Conservation (phyloP, 2,329 filamentous ascomycete genomes). For the Stagonosporopsis cucurbitacearum region DNA sequence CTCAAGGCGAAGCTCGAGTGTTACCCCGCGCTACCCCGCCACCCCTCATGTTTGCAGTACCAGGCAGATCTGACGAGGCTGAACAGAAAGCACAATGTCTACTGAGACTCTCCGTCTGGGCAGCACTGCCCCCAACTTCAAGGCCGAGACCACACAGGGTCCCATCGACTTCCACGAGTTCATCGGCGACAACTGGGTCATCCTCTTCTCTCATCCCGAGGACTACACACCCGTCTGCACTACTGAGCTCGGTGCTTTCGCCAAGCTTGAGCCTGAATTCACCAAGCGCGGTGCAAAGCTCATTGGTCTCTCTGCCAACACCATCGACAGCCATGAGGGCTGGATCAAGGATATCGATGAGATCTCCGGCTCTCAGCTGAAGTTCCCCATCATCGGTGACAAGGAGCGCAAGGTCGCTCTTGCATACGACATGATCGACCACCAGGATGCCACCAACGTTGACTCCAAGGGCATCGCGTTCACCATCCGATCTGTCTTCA, state of each 20-base stretch:
- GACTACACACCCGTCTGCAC: constrained; percentile 67
- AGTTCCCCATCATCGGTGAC: constrained; percentile 62
- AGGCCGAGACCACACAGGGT: constrained; percentile 70
- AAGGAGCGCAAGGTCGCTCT: constrained; percentile 61
- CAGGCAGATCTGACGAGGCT: constrained; percentile 28
- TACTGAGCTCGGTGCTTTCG: constrained; percentile 68
- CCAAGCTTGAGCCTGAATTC: constrained; percentile 69
- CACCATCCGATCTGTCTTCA: constrained; percentile 69
- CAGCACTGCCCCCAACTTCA: constrained; percentile 71
- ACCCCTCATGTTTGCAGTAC: constrained; percentile 41
- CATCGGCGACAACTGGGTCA: constrained; percentile 72
- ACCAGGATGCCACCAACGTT: constrained; percentile 65
- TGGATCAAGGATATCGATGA: constrained; percentile 63
- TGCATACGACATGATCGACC: constrained; percentile 60
- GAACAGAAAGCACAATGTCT: constrained; percentile 36
- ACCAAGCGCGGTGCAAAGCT: constrained; percentile 67
- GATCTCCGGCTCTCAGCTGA: constrained; percentile 56
- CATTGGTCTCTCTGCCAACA: constrained; percentile 63
- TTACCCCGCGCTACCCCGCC: constrained; percentile 33
- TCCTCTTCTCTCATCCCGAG: constrained; percentile 74
- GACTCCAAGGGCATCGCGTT: constrained; percentile 64
- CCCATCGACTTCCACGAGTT: constrained; percentile 75
- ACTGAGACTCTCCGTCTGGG: constrained; percentile 65
- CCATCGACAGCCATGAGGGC: constrained; percentile 57
- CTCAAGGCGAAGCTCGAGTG: background rate